Evolutionary conservation across 306 rosid species (phyloP).

Genomic region (Albizia julibrissin): DNA sequence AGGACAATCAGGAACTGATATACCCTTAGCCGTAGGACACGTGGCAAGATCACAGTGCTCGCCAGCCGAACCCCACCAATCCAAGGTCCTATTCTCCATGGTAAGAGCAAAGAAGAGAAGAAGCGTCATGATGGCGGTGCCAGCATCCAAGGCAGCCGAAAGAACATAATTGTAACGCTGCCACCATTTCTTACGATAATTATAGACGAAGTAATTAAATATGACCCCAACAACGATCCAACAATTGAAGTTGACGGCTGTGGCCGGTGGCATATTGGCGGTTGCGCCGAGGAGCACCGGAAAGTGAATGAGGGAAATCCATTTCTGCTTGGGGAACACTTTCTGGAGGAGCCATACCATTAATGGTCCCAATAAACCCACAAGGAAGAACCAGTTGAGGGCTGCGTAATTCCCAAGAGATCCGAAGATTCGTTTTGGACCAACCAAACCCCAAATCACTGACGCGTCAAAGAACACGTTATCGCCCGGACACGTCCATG

Average conservation of each 20-base stretch:
- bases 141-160: conserved; percentile 76
- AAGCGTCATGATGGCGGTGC: conserved; percentile 70
- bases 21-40: conserved; percentile 70
- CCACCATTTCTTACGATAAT: conserved; percentile 69
- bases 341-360: conserved; percentile 54
- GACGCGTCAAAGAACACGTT: conserved; percentile 70
- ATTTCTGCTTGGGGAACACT: conserved; percentile 50
- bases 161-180: conserved; percentile 68
- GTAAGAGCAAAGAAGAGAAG: conserved; percentile 49
- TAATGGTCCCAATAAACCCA: conserved; percentile 61
- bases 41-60: conserved; percentile 57
- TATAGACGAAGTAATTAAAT: conserved; percentile 61
- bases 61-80: conserved; percentile 60
- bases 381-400: conserved; percentile 70
- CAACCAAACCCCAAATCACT: conserved; percentile 77
- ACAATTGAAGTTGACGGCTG: conserved; percentile 68
- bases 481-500: conserved; percentile 49
- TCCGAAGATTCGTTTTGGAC: conserved; percentile 72
- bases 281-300: conserved; percentile 80
- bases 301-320: conserved; percentile 69
- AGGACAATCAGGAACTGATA: conserved; percentile 54
- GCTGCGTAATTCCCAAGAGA: conserved; percentile 50
- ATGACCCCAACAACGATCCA: conserved; percentile 56
- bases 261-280: conserved; percentile 66
- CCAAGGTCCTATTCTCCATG: conserved; percentile 16